phyloP scores from a whole-genome alignment of 768 basidiomycete genomes.

The Phlebiopsis flavidoalba region DNA sequence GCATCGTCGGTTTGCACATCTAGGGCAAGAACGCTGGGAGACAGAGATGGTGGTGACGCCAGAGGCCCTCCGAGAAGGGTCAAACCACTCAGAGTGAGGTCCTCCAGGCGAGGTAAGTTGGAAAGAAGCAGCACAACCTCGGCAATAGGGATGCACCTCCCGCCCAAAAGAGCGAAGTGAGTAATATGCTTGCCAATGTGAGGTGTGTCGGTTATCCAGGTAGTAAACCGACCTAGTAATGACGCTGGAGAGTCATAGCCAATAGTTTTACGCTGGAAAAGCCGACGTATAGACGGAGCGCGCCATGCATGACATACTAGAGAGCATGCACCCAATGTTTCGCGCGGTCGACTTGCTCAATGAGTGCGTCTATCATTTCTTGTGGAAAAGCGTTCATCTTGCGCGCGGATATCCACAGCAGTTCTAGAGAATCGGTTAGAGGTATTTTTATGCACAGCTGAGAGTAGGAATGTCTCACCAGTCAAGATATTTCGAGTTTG shows the following conservation, averaged over 20 bases:
- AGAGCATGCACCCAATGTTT: background rate
- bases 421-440: no score
- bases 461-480: no score
- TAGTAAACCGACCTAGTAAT: background rate
- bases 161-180: background rate
- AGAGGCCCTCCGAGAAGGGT: background rate
- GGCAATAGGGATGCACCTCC: background rate
- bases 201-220: background rate
- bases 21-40: no score
- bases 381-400: background rate
- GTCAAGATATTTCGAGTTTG: no score
- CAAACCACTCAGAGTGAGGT: background rate
- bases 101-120: background rate
- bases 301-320: background rate
- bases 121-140: background rate
- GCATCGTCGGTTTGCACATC: no score
- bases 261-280: background rate
- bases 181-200: background rate
- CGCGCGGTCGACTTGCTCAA: background rate
- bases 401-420: no score
- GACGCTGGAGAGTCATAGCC: background rate
- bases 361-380: background rate
- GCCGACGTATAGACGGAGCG: background rate
- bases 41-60: no score
- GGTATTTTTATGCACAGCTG: no score